Base-by-base conservation (phyloP, 441 rosid genomes). In the Gossypium aridum region DNA sequence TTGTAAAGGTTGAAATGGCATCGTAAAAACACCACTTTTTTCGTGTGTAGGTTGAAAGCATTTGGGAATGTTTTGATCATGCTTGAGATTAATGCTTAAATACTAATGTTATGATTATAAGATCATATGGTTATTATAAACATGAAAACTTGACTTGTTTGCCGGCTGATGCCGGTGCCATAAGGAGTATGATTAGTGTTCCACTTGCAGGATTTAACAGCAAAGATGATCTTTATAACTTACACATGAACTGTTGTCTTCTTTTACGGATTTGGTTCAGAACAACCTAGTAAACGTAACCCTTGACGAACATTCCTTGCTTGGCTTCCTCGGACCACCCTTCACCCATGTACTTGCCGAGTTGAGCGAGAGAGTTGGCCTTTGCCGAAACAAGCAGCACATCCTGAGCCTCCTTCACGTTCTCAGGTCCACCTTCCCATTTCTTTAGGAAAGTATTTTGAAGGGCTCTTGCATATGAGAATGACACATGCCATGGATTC, bases 281-380 rank as follows among this genome's bases (percentile, higher is more conserved):
- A 68, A 57, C 67, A 56, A 26, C 78, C 81, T 81, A 90, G 83
- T 92, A 94, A 66, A 77, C 82, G 64, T 94, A 94, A 65, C 91
- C 94, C 88, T 94, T 86, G 75, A 91, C 94, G 51, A 90, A 88
- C 97, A 89, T 86, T 39, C 90, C 95, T 79, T 88, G 78, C 85
- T 92, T 94, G 78, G 97, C 99, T 25, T 91, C 97, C 64, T 94
- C 97, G 0, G 97, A 88, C 83, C 92, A 97, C n/a, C 93, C 96
- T 78, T 92, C 92, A 0, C 91, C 90, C 0, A 89, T 87, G 92
- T 92, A 90, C 74, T 91, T 91, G n/a, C 94, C 94, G 1, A 91
- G 93, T 93, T 89, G 98, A 79, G 96, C 96, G n/a, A 87, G 80
- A n/a, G 98, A 94, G 86, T 94, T 92, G 78, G 98, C 92, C 66